Evolutionary conservation across 2,329 filamentous ascomycete species (phyloP).

Genomic region (Beauveria asiatica): DNA sequence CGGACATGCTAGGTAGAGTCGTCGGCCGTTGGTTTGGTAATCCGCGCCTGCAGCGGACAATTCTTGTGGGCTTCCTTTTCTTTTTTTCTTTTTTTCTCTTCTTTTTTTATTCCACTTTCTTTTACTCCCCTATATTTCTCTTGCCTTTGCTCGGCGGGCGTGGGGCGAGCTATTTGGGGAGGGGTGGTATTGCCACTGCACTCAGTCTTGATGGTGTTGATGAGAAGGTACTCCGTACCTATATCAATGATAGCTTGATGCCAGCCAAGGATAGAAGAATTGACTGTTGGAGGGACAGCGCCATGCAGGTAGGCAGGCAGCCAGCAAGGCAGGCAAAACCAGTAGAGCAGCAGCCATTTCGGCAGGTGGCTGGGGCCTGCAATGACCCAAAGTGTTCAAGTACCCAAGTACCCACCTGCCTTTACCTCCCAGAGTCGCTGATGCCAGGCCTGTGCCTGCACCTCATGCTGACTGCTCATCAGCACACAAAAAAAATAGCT

Average conservation of each 20-base stretch:
- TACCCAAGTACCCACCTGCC: too few relatives aligned
- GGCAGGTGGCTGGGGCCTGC: not conserved
- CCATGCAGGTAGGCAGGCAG: not conserved
- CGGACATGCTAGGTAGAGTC: slow-evolving; percentile 1
- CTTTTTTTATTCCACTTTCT: not conserved
- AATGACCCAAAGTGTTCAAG: too few relatives aligned
- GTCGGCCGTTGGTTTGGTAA: slow-evolving; percentile 11
- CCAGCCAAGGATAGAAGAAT: too few relatives aligned
- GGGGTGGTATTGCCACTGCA: not conserved
- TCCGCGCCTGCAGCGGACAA: not conserved
- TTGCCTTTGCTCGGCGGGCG: not conserved
- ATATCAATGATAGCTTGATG: too few relatives aligned
- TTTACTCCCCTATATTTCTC: not conserved
- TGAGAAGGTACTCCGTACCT: too few relatives aligned
- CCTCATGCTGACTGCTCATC: too few relatives aligned
- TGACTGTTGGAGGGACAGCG: not conserved
- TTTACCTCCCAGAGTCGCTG: too few relatives aligned
- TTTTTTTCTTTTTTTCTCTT: too few relatives aligned
- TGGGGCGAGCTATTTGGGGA: not conserved
- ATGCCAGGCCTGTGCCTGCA: too few relatives aligned
- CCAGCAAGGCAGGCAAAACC: not conserved
- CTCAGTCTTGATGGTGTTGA: not conserved
- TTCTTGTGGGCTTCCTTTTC: too few relatives aligned
- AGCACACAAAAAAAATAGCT: too few relatives aligned
- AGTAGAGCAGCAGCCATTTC: not conserved